These are phyloP conservation scores for Glaciozyma martinii DNA, from an alignment of 768 basidiomycete species.

Conservation along the genomic window DNA sequence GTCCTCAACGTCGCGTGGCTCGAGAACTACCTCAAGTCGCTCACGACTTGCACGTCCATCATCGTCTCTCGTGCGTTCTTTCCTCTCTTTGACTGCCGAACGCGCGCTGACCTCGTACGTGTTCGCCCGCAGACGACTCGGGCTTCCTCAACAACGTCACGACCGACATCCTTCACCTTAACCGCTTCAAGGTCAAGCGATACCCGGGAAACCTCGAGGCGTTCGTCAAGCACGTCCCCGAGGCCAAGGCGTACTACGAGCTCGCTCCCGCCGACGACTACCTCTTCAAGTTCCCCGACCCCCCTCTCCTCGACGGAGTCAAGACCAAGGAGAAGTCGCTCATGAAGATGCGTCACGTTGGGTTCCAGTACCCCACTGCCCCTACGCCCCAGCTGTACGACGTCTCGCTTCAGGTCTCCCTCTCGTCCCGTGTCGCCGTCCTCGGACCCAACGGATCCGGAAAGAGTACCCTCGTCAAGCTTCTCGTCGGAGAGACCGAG, in stretches of 20 bases:
- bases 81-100: not conserved
- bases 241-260: conserved; percentile 94
- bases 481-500: conserved; percentile 81
- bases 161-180: conserved; percentile 81
- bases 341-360: conserved; percentile 81
- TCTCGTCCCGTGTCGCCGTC: conserved; percentile 96
- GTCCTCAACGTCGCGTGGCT: conserved; percentile 81
- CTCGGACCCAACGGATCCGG: conserved; percentile 99
- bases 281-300: conserved; percentile 67
- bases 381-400: conserved; percentile 70
- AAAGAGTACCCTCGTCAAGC: conserved; percentile 90
- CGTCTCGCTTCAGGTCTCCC: conserved; percentile 82
- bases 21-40: conserved; percentile 53
- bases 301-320: conserved; percentile 92
- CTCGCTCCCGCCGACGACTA: conserved; percentile 63
- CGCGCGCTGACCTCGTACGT: not conserved
- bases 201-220: conserved; percentile 86
- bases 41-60: conserved; percentile 77
- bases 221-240: conserved; percentile 82
- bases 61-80: conserved; percentile 60
- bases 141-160: conserved; percentile 91
- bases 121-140: conserved; percentile 65
- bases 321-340: conserved; percentile 53
- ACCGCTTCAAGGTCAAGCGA: conserved; percentile 74
- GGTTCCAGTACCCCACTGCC: conserved; percentile 86